These are phyloP conservation scores for Solanum chacoense DNA, from an alignment of 305 asterid species.

Conservation along the genomic window DNA sequence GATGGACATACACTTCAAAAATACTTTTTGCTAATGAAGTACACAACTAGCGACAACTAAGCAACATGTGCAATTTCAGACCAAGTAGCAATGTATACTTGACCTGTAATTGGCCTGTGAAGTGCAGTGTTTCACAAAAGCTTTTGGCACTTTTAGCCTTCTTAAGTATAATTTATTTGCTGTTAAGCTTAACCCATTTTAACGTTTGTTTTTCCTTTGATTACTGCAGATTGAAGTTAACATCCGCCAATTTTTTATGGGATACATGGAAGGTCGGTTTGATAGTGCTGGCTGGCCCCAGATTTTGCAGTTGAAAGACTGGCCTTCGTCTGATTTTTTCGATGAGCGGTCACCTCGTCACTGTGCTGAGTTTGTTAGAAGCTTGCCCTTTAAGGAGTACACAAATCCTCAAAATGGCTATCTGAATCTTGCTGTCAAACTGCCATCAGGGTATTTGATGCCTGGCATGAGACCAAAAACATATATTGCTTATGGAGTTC, in stretches of 20 bases:
- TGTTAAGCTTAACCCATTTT: neutral
- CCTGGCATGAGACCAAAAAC: slow-evolving; percentile 38
- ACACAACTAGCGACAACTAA: neutral
- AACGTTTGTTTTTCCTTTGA: neutral
- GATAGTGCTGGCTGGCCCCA: slow-evolving; percentile 40
- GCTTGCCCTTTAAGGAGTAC: slow-evolving; percentile 52
- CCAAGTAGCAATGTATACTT: neutral
- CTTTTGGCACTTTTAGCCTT: neutral
- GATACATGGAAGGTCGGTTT: slow-evolving; percentile 19
- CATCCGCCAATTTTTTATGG: slow-evolving; percentile 35
- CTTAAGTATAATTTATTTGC: neutral
- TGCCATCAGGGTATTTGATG: slow-evolving; percentile 16
- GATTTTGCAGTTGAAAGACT: slow-evolving; percentile 55
- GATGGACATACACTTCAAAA: neutral
- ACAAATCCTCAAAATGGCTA: slow-evolving; percentile 28
- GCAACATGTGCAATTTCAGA: neutral
- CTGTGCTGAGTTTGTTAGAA: neutral
- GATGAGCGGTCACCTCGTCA: slow-evolving; percentile 16
- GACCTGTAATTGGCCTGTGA: neutral
- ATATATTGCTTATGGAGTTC: slow-evolving; percentile 35
- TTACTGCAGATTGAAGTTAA: slow-evolving; percentile 24
- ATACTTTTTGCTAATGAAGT: neutral
- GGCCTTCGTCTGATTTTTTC: slow-evolving; percentile 51
- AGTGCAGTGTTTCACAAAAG: neutral
- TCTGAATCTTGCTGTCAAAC: slow-evolving; percentile 28